Percentiles rank a stretch among this genome's conserved stretches.
Evolutionary conservation across 2,329 filamentous ascomycete genomes (phyloP).

Genomic region (Botrytis paeoniae): DNA sequence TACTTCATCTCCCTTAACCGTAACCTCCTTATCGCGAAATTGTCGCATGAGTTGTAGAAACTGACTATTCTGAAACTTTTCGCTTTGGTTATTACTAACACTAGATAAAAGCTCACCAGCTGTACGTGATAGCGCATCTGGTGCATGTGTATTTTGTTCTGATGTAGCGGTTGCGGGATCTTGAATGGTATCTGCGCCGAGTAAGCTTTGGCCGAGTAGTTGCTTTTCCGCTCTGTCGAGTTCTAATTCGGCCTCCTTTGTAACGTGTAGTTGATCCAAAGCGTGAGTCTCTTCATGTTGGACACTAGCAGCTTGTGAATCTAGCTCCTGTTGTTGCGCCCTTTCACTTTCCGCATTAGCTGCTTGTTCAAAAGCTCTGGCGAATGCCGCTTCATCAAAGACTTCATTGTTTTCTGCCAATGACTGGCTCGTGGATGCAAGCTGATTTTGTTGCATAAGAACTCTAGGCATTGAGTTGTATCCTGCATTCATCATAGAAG

Average conservation of each 20-base stretch:
- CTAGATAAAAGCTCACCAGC: slow-evolving; percentile 68
- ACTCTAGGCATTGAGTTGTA: slow-evolving; percentile 21
- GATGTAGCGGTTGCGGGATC: slow-evolving; percentile 32
- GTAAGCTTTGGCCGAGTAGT: slow-evolving; percentile 30
- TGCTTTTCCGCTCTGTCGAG: neutral
- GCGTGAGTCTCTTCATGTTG: slow-evolving; percentile 3
- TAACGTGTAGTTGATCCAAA: slow-evolving; percentile 23
- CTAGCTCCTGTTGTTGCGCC: slow-evolving; percentile 25
- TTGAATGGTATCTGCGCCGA: slow-evolving; percentile 39
- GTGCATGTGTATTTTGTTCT: slow-evolving; percentile 37
- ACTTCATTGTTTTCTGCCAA: slow-evolving; percentile 40
- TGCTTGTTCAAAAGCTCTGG: slow-evolving; percentile 48
- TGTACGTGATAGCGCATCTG: slow-evolving; percentile 67
- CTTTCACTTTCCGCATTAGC: slow-evolving; percentile 28
- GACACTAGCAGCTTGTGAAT: slow-evolving; percentile 23
- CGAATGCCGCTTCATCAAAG: slow-evolving; percentile 56
- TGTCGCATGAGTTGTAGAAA: slow-evolving; percentile 76
- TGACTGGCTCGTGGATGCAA: slow-evolving; percentile 24
- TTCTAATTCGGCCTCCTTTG: slow-evolving; percentile 7
- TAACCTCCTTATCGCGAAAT: slow-evolving; percentile 68
- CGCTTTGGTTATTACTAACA: slow-evolving; percentile 63
- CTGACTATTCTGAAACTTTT: slow-evolving; percentile 75
- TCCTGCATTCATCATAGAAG: neutral
- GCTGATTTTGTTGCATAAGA: slow-evolving; percentile 11
- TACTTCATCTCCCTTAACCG: slow-evolving; percentile 67